A percentile compares a stretch with the other conserved stretches of the same genome.
These are phyloP conservation scores for Coemansia sp. DNA, from an alignment of 192 early-diverging fungal genomes.

Conservation along the genomic window DNA sequence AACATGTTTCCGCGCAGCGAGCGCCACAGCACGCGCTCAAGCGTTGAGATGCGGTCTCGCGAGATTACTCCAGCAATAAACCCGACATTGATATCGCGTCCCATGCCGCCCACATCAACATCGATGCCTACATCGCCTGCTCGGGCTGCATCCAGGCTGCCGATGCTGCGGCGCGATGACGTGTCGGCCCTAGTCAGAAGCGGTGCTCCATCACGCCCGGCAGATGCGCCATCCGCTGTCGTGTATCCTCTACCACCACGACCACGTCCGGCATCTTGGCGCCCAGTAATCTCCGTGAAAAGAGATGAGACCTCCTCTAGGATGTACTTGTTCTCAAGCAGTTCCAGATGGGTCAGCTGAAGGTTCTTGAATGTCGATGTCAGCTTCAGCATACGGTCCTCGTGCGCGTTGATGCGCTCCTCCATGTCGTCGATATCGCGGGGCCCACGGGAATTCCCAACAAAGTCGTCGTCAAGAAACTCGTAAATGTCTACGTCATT, in stretches of 20 bases:
- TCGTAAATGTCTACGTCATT: constrained; percentile 63
- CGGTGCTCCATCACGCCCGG: constrained; percentile 52
- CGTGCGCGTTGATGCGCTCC: constrained; percentile 74
- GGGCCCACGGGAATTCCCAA: constrained; percentile 67
- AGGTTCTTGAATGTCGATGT: constrained; percentile 83
- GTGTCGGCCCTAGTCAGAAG: constrained; percentile 60
- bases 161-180: constrained; percentile 50
- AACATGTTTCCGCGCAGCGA: constrained; percentile 95
- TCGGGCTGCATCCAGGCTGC: constrained; percentile 45
- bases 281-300: constrained; percentile 64
- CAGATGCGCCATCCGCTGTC: not conserved
- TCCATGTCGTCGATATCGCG: constrained; percentile 95
- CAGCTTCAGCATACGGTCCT: constrained; percentile 80
- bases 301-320: constrained; percentile 67
- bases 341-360: constrained; percentile 83
- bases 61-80: constrained; percentile 96
- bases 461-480: constrained; percentile 49
- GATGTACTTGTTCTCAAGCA: constrained; percentile 87
- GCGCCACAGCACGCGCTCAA: constrained; percentile 96
- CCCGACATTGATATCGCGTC: constrained; percentile 62
- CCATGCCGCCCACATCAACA: constrained; percentile 27
- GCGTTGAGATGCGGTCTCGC: constrained; percentile 76
- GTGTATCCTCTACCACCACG: constrained; percentile 5
- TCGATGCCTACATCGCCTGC: constrained; percentile 30
- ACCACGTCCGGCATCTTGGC: constrained; percentile 58